Base-by-base conservation (phyloP, 2,329 filamentous ascomycete genomes). In the Stemphylium lycopersici region DNA sequence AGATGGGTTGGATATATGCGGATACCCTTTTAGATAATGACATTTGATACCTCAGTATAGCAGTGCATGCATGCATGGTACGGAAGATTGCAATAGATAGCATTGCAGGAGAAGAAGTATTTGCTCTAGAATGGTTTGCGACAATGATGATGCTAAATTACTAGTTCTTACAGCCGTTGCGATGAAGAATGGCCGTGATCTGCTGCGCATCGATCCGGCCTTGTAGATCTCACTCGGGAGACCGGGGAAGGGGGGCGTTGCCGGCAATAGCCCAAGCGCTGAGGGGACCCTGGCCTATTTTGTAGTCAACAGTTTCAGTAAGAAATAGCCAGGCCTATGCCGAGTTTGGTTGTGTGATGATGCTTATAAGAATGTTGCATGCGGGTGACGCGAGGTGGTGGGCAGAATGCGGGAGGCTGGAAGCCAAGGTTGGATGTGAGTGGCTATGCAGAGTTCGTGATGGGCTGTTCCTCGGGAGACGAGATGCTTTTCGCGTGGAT, bases 21-120 rank as follows among this genome's bases (percentile, higher is more conserved):
- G 39, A 53, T 54, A 54, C 51, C 51, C 51, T 54, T 45, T 53
- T 52, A 52, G 46, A 49, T 54, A 49, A 49, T 54, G 48, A 38
- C 11, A 34, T 26, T 54, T 16, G 15, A 34, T 44, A 15, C 12
- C 24, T 32, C 26, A 29, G 26, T 29, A 29, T 29, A 29, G 26
- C 26, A 29, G 26, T 29, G 26, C 20, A 20, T 20, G 20, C 24
- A 26, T 26, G 24, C 24, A 26, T 26, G 5, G 24, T 26, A 6
- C 24, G 24, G 24, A 26, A 26, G 24, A 26, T 26, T 26, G 24
- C 7, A 26, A 6, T 26, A 26, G 24, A 26, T 8, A 6, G 24
- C 24, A 26, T 26, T 26, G 24, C 24, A 26, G 24, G 24, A 26
- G 7, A 26, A 26, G 7, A 26, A 26, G 24, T 26, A 6, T 26